Conservation (phyloP, 1,139 yeast genomes). For the Pichia sp. region DNA sequence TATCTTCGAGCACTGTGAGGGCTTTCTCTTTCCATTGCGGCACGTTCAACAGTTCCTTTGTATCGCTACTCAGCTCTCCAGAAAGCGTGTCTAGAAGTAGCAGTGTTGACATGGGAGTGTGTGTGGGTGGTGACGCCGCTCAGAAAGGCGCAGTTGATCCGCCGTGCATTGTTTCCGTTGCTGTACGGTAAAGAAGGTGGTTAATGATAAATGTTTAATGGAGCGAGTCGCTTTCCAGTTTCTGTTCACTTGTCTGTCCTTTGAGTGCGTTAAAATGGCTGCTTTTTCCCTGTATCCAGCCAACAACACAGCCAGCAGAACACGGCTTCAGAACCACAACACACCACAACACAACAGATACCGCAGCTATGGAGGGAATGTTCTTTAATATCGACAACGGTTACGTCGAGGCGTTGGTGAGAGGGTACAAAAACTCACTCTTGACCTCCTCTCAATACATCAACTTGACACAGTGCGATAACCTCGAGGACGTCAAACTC, state of each 20-base stretch:
- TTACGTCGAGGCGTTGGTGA: conserved; percentile 85
- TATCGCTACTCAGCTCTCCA: conserved; percentile 12
- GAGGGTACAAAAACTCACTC: conserved; percentile 88
- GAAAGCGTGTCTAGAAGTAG: conserved; percentile 19
- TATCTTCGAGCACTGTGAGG: conserved; percentile 2
- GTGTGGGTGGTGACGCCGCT: too few species aligned
- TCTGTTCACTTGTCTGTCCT: too few species aligned
- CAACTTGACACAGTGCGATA: conserved; percentile 93
- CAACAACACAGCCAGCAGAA: too few species aligned
- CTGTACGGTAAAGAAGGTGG: too few species aligned
- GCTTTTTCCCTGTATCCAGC: too few species aligned
- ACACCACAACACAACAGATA: too few species aligned
- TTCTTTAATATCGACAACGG: conserved; percentile 86
- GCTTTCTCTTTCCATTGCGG: conserved; percentile 2
- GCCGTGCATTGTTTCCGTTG: too few species aligned
- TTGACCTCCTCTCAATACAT: conserved; percentile 72
- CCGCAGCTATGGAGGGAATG: conserved; percentile 69
- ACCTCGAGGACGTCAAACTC: conserved; percentile 84
- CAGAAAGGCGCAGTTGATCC: too few species aligned
- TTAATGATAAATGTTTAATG: too few species aligned
- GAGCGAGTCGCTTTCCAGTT: too few species aligned
- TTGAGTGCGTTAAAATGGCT: too few species aligned
- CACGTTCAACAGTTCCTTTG: not conserved
- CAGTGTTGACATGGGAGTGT: conserved; percentile 5
- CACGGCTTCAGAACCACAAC: too few species aligned